Base-by-base conservation (phyloP, 202 grass and related monocot genomes). In the Carex sylvatica region DNA sequence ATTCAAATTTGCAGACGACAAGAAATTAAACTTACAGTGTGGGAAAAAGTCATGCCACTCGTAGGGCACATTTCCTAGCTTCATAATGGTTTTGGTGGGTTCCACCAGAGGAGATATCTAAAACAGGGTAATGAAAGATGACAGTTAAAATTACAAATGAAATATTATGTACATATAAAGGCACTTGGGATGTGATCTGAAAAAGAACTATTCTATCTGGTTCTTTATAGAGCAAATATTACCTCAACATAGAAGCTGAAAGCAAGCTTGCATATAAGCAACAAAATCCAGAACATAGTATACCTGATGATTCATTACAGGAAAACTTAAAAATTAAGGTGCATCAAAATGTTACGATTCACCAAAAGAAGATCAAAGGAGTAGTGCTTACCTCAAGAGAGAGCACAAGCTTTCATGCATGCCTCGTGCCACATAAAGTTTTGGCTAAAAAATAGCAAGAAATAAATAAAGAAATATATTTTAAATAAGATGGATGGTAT, bases 1-100 rank as follows among this genome's bases (percentile, higher is more conserved):
- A 70, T 44, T 44, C 36, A 11, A 20, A 70, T 70, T 70, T 70
- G 20, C 23, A 75, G 13, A 12, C 6, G 15, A 31, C 4, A 75
- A 75, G 26, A 53, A 87, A 28, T 28, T 28, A 28, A 28, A 81
- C 91, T 93, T 92, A 99, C 96, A 88, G 74, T 82, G 88, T 36
- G 96, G 96, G 84, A 99, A 99, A 79, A 99, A 96, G 20, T 99
- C 96, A 83, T 95, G 96, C 96, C 96, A 99, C 70, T 86, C 85
- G 0, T 99, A 99, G 18, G 4, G 83, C 3, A 78, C 85, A 83
- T 19, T 52, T 91, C 91, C 91, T 51, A 93, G 26, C 78, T 79
- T 87, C 93, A 99, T 99, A 59, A 99, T 93, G 51, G 40, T 85
- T 80, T 30, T 93, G 13, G 96, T 99, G 74, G 96, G 96, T 36